Percentiles rank a stretch among this genome's conserved stretches.
These are phyloP conservation scores for Cercospora sojina DNA, from an alignment of 2,329 filamentous ascomycete genomes.

Conservation along the genomic window DNA sequence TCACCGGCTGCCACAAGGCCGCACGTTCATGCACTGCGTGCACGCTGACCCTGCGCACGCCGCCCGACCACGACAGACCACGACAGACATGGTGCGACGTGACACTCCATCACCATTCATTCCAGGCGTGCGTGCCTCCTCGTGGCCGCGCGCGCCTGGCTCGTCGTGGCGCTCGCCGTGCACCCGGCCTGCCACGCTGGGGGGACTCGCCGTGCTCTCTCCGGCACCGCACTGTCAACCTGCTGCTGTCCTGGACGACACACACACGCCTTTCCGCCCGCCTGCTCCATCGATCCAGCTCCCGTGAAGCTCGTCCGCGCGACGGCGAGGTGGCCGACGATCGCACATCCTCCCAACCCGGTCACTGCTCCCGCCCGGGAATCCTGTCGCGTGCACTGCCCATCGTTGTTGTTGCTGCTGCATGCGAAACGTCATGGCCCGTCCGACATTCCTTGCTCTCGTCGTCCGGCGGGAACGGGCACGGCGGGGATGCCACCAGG, in stretches of 20 bases:
- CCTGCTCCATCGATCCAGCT: too few species aligned
- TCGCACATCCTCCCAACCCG: neutral
- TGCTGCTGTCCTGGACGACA: too few species aligned
- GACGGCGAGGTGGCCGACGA: neutral
- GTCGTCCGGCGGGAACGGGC: constrained; percentile 15
- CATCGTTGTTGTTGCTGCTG: too few species aligned
- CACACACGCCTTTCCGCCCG: too few species aligned
- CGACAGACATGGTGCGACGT: too few species aligned
- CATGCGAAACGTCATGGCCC: constrained; percentile 14
- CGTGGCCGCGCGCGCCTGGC: constrained; percentile 4
- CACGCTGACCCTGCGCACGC: too few species aligned
- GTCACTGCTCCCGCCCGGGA: constrained; percentile 9
- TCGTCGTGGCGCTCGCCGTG: neutral
- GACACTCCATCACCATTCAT: too few species aligned
- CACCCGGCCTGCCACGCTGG: neutral
- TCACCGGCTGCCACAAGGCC: constrained; percentile 31
- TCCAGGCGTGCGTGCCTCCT: constrained; percentile 10
- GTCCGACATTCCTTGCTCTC: constrained; percentile 3
- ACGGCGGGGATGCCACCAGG: constrained; percentile 12
- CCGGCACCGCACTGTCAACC: too few species aligned
- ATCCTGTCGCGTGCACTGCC: constrained; percentile 14
- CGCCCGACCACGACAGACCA: constrained; percentile 8
- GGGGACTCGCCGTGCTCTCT: too few species aligned
- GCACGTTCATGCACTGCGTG: constrained; percentile 28
- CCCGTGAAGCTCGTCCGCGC: neutral